phyloP scores from a whole-genome alignment of 208 protist genomes.

The Jaenimonas drosophilae region DNA sequence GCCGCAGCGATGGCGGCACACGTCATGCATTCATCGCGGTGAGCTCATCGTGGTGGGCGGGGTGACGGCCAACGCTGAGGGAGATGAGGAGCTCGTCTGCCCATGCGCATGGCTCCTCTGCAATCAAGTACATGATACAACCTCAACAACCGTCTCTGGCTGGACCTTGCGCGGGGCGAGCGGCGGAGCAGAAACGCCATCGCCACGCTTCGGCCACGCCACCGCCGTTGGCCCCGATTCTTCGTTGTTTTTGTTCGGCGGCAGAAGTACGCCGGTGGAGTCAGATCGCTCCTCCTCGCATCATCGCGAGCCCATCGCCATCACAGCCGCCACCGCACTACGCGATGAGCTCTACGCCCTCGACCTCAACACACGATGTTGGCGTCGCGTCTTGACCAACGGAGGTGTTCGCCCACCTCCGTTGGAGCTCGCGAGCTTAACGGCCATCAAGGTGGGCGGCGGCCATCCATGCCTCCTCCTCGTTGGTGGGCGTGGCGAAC shows the following conservation, averaged over 20 bases:
- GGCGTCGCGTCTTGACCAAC: constrained; percentile 34
- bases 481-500: constrained; percentile 17
- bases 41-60: constrained; percentile 3
- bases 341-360: constrained; percentile 53
- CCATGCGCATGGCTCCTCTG: background rate
- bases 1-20: constrained; percentile 2
- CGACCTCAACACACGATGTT: constrained; percentile 43
- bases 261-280: too few species aligned
- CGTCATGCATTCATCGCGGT: background rate
- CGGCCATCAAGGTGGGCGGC: constrained; percentile 17
- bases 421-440: constrained; percentile 44
- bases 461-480: constrained; percentile 42
- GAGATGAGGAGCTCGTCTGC: background rate
- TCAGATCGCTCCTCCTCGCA: too few species aligned
- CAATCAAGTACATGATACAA: constrained; percentile 10
- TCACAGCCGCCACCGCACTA: background rate
- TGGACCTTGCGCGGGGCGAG: constrained; percentile 42
- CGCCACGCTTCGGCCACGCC: constrained; percentile 48
- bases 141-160: constrained; percentile 29
- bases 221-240: constrained; percentile 11
- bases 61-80: background rate
- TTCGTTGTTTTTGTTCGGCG: constrained; percentile 32
- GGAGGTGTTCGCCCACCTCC: constrained; percentile 39
- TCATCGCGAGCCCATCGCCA: too few species aligned
- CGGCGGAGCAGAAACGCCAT: constrained; percentile 15